Base-by-base conservation (phyloP, 352 stramenopile genomes). In the Achlya hypogyna region DNA sequence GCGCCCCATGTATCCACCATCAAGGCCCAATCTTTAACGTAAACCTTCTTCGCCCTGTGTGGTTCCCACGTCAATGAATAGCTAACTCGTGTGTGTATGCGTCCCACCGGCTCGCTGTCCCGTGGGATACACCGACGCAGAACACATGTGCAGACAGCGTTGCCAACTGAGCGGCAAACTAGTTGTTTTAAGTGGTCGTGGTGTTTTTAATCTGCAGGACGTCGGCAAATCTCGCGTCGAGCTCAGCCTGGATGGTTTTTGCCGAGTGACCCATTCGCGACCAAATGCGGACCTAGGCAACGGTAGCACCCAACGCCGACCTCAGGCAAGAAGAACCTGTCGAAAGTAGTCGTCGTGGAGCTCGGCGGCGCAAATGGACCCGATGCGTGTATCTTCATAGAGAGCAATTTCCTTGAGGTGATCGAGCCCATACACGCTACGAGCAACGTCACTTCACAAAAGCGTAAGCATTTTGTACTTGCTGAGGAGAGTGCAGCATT, bases 341-440 rank as follows among this genome's bases (percentile, higher is more conserved):
- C 59, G 78, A 67, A 85, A 88, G 70, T 85, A 85, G 51, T 86
- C 79, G 59, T 88, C 79, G 65, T 88, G 85, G 63, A 86, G 81
- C 63, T 85, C 76, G 27, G 79, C 79, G n/a, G 78, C 77, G 42
- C 79, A 88, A 40, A 88, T 79, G 25, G 79, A 77, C 5, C 78
- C 78, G 25, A 56, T 56, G 12, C 49, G 49, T 20, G 25, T 35
- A 20, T 56, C 49, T 8, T 78, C 76, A 56, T 75, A 64, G 53
- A 79, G 69, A 29, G 78, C 74, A 51, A 88, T 78, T 70, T 88
- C 78, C 23, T 75, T 42, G 18, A 88, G 52, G 67, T 88, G 77
- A 31, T 79, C 74, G 29, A 88, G 74, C 20, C 79, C 76, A 22
- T 85, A 86, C 0, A 72, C 73, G 34, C 81, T 63, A 53, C 12